Evolutionary conservation across 352 stramenopile genomes (phyloP), one percentile per base, ranked within the genome.

Genomic region (Elongisporangium anandrum): DNA sequence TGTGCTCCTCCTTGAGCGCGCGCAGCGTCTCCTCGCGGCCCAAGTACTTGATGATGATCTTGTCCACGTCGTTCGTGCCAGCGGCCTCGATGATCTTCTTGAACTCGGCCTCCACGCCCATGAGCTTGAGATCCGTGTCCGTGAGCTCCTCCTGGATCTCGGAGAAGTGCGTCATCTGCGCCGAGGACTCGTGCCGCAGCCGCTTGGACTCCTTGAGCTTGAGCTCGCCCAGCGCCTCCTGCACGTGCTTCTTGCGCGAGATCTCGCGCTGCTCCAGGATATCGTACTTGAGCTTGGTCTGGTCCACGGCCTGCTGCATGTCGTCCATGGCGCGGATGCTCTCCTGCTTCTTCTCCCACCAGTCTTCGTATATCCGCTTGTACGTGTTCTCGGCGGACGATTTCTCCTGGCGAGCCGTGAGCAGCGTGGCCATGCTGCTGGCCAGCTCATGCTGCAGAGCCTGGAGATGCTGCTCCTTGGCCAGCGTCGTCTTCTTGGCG

Each of bases 11-110:
- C 63, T 90, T 88, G 8, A 93, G 67, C 1, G 77, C 75, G n/a
- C 77, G 73, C 38, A 90, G 54, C 10, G 79, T 91, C 55, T 90
- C 81, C 6, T 93, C 84, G 1, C 84, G 79, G 1, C 72, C 72
- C 21, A 90, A 48, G 38, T 83, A 91, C 56, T 93, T 93, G 59
- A 65, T 26, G 52, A 93, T 91, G 64, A 93, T 93, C 61, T 91
- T 89, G 60, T 93, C 79, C 8, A 91, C 81, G 22, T 93, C 81
- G 52, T 79, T 90, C 16, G 79, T 93, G 3, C 84, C 84, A 0
- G 84, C 84, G 16, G 84, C 84, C 56, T 91, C 84, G 29, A 89
- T 68, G 39, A 91, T 84, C 54, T 88, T 81, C 59, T 88, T 89
- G 61, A 90, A 70, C 58, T 92, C 81, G 4, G 75, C 71, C 54